A percentile compares a stretch with the other conserved stretches of the same genome.
These are phyloP conservation scores for Penicillium digitatum DNA, from an alignment of 2,329 filamentous ascomycete species.

Conservation along the genomic window DNA sequence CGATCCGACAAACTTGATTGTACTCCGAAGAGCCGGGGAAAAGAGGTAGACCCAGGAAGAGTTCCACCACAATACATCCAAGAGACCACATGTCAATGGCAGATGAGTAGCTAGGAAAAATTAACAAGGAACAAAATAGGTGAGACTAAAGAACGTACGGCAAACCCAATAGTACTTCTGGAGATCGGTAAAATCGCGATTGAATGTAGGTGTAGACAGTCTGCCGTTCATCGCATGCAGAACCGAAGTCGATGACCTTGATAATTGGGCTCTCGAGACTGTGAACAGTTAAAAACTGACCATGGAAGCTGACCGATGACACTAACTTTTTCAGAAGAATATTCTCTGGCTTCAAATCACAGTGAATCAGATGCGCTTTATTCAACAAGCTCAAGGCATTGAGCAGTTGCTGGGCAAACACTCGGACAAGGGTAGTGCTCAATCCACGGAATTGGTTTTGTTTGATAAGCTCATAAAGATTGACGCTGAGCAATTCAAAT, in stretches of 20 bases:
- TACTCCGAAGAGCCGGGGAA: constrained; percentile 98
- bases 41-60: constrained; percentile 88
- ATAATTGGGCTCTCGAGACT: constrained; percentile 96
- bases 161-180: constrained; percentile 88
- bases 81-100: constrained; percentile 99
- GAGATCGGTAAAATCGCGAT: constrained; percentile 94
- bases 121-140: constrained; percentile 10
- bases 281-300: background rate
- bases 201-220: constrained; percentile 99
- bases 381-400: constrained; percentile 89
- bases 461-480: constrained; percentile 97
- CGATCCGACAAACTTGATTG: constrained; percentile 94
- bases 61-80: constrained; percentile 94
- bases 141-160: constrained; percentile 50
- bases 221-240: constrained; percentile 94
- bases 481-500: constrained; percentile 94
- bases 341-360: constrained; percentile 96
- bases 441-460: constrained; percentile 98
- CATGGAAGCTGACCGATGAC: background rate
- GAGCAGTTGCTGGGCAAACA: constrained; percentile 94
- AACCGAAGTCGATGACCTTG: constrained; percentile 99
- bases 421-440: constrained; percentile 92
- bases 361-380: constrained; percentile 95
- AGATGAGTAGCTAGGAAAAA: constrained; percentile 69
- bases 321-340: constrained; percentile 87